phyloP scores from a whole-genome alignment of 768 basidiomycete species.

The Kwoniella sp. region DNA sequence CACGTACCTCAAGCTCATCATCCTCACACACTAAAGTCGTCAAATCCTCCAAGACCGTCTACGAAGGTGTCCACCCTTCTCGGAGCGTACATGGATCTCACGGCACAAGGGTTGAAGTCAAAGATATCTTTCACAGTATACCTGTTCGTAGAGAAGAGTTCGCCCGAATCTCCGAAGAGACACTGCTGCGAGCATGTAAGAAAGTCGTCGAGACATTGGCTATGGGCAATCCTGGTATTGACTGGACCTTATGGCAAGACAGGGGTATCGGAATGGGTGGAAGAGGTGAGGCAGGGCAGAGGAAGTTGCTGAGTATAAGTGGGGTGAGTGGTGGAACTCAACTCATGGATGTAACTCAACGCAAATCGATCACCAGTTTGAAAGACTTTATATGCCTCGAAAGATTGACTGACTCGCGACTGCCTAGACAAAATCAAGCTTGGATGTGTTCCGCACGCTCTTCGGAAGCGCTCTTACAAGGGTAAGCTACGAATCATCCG shows the following conservation, averaged over 20 bases:
- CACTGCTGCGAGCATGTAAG: slow-evolving; percentile 65
- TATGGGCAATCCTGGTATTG: slow-evolving; percentile 69
- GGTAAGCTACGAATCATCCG: slow-evolving; percentile 56
- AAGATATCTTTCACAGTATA: slow-evolving; percentile 89
- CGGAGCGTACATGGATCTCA: slow-evolving; percentile 64
- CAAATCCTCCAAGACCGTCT: slow-evolving; percentile 72
- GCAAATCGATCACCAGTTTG: neutral
- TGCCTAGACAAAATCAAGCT: slow-evolving; percentile 65
- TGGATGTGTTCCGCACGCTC: slow-evolving; percentile 71
- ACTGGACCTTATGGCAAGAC: slow-evolving; percentile 66
- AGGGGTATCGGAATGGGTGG: slow-evolving; percentile 6
- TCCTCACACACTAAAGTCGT: slow-evolving; percentile 76
- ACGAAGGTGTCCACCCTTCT: slow-evolving; percentile 65
- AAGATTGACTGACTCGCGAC: neutral
- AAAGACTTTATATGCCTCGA: no score
- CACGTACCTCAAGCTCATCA: slow-evolving; percentile 66
- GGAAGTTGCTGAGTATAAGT: slow-evolving; percentile 63
- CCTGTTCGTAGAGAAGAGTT: slow-evolving; percentile 23
- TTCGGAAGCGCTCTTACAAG: slow-evolving; percentile 73
- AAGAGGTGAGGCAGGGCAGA: slow-evolving; percentile 2
- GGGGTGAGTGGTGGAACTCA: slow-evolving; percentile 61
- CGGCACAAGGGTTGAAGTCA: slow-evolving; percentile 80
- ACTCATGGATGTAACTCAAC: neutral
- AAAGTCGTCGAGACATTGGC: slow-evolving; percentile 73
- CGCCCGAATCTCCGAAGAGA: neutral